Evolutionary conservation across 106 monocot species (phyloP).

Genomic region (Acanthochlamys bracteata): DNA sequence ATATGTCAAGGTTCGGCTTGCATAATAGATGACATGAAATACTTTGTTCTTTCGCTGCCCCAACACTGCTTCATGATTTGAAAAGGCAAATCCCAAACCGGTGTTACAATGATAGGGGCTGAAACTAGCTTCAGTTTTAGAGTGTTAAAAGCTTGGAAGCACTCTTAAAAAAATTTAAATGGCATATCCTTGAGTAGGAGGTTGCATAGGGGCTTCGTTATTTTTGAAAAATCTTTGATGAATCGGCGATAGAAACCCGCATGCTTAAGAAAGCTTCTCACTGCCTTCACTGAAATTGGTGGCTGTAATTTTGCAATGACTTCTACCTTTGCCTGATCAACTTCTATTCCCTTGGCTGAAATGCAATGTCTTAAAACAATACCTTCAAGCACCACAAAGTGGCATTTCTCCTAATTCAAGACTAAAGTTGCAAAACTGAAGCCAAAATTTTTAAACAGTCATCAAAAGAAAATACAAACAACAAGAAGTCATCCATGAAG

Average conservation of each 20-base stretch:
- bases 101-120: background rate
- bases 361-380: background rate
- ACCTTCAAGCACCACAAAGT: background rate
- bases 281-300: background rate
- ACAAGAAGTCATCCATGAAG: constrained; percentile 12
- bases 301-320: background rate
- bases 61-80: background rate
- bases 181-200: background rate
- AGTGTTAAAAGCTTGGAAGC: background rate
- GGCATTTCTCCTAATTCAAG: constrained; percentile 4
- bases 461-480: constrained; percentile 1
- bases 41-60: background rate
- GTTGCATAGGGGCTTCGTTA: background rate
- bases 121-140: background rate
- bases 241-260: background rate
- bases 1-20: background rate
- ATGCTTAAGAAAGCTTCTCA: background rate
- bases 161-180: background rate
- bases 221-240: background rate
- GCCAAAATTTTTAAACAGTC: background rate
- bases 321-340: background rate
- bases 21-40: background rate
- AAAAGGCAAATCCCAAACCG: background rate
- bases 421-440: background rate
- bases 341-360: background rate